These are phyloP conservation scores for Hyparrhenia diplandra DNA, from an alignment of 176 grass and related monocot genomes.

Conservation along the genomic window DNA sequence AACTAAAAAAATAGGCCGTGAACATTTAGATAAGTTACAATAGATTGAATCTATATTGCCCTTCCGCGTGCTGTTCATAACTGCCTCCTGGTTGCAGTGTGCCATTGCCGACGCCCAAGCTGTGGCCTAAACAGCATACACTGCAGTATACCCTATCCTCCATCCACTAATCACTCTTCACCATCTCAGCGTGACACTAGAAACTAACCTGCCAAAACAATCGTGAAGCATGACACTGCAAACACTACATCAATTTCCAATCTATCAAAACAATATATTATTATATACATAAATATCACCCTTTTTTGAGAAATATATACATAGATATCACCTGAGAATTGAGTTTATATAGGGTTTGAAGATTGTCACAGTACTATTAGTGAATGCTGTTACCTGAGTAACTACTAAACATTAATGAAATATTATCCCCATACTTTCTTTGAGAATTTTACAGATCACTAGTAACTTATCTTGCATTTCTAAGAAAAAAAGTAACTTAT, in stretches of 20 bases:
- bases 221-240: slow-evolving; percentile 28
- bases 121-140: background rate
- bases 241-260: slow-evolving; percentile 19
- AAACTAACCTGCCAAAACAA: slow-evolving; percentile 36
- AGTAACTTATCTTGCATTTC: background rate
- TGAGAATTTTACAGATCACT: slow-evolving; percentile 12
- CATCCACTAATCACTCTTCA: background rate
- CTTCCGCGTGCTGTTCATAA: background rate
- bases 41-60: background rate
- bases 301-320: no score
- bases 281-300: no score
- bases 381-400: background rate
- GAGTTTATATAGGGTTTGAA: background rate
- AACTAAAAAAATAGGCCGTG: background rate
- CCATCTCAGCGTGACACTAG: background rate
- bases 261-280: slow-evolving; percentile 12
- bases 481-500: no score
- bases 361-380: background rate
- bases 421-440: background rate
- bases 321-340: background rate
- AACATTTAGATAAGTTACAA: background rate
- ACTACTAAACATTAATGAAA: background rate
- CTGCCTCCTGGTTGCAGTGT: background rate
- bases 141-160: background rate
- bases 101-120: background rate